Percentiles rank a stretch among this genome's conserved stretches.
Conservation (phyloP, 306 rosid genomes). For the Echinosophora koreensis region DNA sequence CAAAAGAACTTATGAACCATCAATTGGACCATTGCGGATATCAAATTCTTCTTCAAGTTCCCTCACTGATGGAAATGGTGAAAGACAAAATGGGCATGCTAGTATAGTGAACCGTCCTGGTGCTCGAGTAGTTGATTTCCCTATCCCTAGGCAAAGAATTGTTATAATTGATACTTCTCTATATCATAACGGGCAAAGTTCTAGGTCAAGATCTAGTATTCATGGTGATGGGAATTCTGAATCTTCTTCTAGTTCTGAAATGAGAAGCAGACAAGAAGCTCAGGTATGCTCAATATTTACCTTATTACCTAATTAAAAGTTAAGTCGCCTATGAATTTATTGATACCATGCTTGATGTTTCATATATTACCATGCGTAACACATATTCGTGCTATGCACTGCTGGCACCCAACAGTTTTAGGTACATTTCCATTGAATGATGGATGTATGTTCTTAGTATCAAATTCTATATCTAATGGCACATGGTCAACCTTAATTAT, state of each 20-base stretch:
- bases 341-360: neutral
- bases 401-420: neutral
- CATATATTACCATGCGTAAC: neutral
- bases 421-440: slow-evolving; percentile 30
- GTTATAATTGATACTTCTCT: too few relatives aligned
- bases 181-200: too few relatives aligned
- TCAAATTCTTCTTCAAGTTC: too few relatives aligned
- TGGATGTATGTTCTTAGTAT: neutral
- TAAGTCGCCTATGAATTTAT: neutral
- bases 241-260: neutral
- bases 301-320: neutral
- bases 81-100: too few relatives aligned
- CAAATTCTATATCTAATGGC: neutral
- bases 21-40: too few relatives aligned
- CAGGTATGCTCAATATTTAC: slow-evolving; percentile 21
- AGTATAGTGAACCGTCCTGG: too few relatives aligned
- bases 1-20: too few relatives aligned
- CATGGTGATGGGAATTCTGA: neutral
- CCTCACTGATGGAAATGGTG: too few relatives aligned
- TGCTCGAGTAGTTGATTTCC: too few relatives aligned
- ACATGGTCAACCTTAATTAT: neutral
- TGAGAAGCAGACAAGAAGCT: neutral
- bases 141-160: too few relatives aligned
- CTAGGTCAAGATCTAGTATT: slow-evolving; percentile 9
- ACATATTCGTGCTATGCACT: too few relatives aligned